Evolutionary conservation across 805 yeast genomes (phyloP), one percentile per base, ranked within the genome.

Genomic region (Spathaspora arborariae): DNA sequence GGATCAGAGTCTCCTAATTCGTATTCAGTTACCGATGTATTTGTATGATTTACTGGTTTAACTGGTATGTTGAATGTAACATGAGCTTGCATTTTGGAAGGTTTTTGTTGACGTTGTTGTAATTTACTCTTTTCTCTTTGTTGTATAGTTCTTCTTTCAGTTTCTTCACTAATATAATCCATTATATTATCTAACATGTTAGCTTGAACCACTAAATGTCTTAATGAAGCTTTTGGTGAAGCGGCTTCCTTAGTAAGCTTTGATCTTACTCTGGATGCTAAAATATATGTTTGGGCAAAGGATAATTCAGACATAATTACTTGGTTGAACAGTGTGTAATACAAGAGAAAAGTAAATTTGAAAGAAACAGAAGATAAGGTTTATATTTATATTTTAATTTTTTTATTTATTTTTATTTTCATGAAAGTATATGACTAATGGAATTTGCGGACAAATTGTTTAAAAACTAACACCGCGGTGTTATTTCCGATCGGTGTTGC

Each of bases 201-300:
- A 18, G 90, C 89, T 62, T 85, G 90, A 36, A 81, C 74, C 3
- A 84, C 88, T 35, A 84, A 70, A 43, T 71, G 66, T 42, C 86
- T 71, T 43, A 84, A 70, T 45, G 80, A 67, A 26, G 82, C 76
- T 54, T 81, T 84, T 11, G 76, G 75, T 51, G 74, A 73, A 20
- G 77, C 62, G 5, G 88, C 87, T 55, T 84, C 87, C 46, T 65
- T 69, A 39, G 86, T 80, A 20, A 84, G 74, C 65, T 82, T 84
- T 16, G 73, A 56, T 57, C 85, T 80, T 30, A 85, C 91, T 54
- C 71, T 76, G 36, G 84, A 75, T 20, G 89, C 89, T 45, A 84
- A 70, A 11, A 78, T 56, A 62, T 81, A 84, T 5, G 85, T 70
- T 49, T 81, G 79, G 2, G 81, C 72, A 57, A 74, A 65, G n/a